These are phyloP conservation scores for Speleostelium caveatum DNA, from an alignment of 78 protist genomes.

Conservation along the genomic window DNA sequence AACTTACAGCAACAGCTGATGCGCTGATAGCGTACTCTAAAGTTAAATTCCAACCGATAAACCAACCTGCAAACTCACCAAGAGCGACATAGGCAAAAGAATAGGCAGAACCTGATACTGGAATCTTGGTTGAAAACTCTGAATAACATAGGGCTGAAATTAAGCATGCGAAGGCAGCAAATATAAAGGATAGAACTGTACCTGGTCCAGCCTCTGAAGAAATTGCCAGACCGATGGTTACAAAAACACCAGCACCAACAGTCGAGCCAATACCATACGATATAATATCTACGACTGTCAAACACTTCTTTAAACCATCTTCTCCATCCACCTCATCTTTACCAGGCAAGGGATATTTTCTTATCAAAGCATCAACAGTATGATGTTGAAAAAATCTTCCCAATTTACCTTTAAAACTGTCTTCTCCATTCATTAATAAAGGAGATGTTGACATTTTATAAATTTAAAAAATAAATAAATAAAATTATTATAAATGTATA, in stretches of 20 bases:
- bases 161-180: slow-evolving; percentile 64
- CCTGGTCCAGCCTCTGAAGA: slow-evolving; percentile 82
- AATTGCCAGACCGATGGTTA: slow-evolving; percentile 81
- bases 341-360: slow-evolving; percentile 20
- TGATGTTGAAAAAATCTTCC: too few relatives aligned
- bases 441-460: too few relatives aligned
- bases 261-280: slow-evolving; percentile 82
- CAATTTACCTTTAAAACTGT: too few relatives aligned
- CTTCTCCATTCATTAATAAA: too few relatives aligned
- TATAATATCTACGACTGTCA: slow-evolving; percentile 72
- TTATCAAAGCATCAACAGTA: background rate
- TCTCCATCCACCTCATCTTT: background rate
- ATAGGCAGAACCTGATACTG: slow-evolving; percentile 86
- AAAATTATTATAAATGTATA: too few relatives aligned
- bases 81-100: slow-evolving; percentile 75
- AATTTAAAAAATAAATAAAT: too few relatives aligned
- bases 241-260: slow-evolving; percentile 89
- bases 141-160: slow-evolving; percentile 82
- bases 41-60: slow-evolving; percentile 75
- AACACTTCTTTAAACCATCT: slow-evolving; percentile 41
- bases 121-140: slow-evolving; percentile 78
- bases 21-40: slow-evolving; percentile 81
- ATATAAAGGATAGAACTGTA: slow-evolving; percentile 67
- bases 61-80: slow-evolving; percentile 82
- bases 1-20: slow-evolving; percentile 85